Evolutionary conservation across 768 basidiomycete species (phyloP), one percentile per base, ranked within the genome.

Genomic region (Austroboletus eburneus): DNA sequence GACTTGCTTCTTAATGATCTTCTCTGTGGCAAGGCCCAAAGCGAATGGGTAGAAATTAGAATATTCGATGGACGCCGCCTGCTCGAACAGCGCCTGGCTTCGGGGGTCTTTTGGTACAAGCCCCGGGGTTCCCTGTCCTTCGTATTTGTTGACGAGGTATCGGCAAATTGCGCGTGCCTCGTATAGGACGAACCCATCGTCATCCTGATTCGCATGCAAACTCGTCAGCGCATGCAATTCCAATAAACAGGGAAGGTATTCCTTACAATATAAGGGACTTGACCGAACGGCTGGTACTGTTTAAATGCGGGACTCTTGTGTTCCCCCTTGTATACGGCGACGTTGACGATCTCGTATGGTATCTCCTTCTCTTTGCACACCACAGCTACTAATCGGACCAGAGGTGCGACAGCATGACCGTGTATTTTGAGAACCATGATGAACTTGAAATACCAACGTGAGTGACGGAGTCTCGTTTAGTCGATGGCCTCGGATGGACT

Each of bases 41-140:
- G 74, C 82, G 46, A 58, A 69, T 0, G 72, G 61, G 42, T 85
- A 72, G 50, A 85, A 87, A 57, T 81, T 59, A 14, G 40, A 45
- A 40, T 38, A 37, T 32, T 62, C 57, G 33, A 62, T 30, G 1
- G 59, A 61, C 18, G 49, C 48, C 3, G 51, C 59, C 33, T 62
- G 57, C 39, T 64, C 51, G 17, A 64, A 64, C 5, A 53, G 20
- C 10, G 52, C 57, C 23, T 46, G 54, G 32, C 10, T 25, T 34
- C 48, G 21, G 17, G 45, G 45, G 24, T 61, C 54, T 0, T n/a
- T 49, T 22, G 50, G 57, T 10, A 58, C 14, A n/a, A 64, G 57
- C 27, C 42, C 48, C 0, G 45, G 56, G 0, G 58, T 56, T n/a
- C 61, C 58, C 46, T 54, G 57, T 3, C 33, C 49, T 29, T 44